Percentiles rank a stretch among this genome's conserved stretches.
Conservation (phyloP, 805 yeast genomes). For the Dipodascus albidus region DNA sequence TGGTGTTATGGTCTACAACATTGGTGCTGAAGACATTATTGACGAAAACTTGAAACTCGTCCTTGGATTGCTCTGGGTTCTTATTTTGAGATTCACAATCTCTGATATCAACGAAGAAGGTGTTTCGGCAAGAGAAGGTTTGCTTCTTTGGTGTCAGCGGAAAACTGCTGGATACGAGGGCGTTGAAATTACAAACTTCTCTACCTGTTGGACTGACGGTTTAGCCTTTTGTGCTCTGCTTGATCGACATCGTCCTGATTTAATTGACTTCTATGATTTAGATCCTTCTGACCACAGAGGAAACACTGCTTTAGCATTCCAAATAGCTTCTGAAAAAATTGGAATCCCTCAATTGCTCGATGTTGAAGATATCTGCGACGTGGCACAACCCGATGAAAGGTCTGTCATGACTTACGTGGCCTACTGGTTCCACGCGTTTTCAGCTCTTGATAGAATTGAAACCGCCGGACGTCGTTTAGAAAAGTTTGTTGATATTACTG, state of each 20-base stretch:
- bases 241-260: conserved; percentile 31
- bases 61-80: conserved; percentile 76
- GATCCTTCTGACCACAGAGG: conserved; percentile 21
- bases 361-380: conserved; percentile 38
- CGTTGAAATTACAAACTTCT: conserved; percentile 37
- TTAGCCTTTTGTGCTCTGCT: conserved; percentile 38
- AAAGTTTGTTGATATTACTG: conserved; percentile 26
- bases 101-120: conserved; percentile 30
- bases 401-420: conserved; percentile 47
- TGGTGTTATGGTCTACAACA: conserved; percentile 26
- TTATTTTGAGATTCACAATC: conserved; percentile 28
- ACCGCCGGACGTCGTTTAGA: conserved; percentile 29
- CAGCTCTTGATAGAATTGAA: conserved; percentile 26
- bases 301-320: conserved; percentile 30
- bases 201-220: conserved; percentile 44
- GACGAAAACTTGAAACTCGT: conserved; percentile 92
- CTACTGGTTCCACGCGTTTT: conserved; percentile 43
- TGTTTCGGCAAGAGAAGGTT: conserved; percentile 30
- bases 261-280: conserved; percentile 26
- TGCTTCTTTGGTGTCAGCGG: conserved; percentile 44
- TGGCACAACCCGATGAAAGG: conserved; percentile 45
- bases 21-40: conserved; percentile 71
- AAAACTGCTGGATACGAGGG: conserved; percentile 28
- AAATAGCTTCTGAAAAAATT: conserved; percentile 32
- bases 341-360: conserved; percentile 44